Evolutionary conservation across 129 eudicot genomes (phyloP).

Genomic region (Escallonia rubra): DNA sequence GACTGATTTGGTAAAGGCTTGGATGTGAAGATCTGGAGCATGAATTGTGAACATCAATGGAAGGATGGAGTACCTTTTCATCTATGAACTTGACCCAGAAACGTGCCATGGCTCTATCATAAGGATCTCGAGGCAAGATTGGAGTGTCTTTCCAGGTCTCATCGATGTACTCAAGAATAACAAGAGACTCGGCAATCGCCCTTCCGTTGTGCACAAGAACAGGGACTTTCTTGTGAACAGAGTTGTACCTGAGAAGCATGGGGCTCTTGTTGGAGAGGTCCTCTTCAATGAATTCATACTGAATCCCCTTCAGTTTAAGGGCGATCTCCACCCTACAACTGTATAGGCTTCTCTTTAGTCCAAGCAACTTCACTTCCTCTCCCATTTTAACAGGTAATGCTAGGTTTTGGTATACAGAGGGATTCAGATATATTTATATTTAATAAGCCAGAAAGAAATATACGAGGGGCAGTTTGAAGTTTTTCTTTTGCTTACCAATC

Average conservation of each 20-base stretch:
- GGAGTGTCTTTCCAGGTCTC: constrained; percentile 26
- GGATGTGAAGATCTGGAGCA: no score
- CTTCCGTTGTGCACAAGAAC: constrained; percentile 32
- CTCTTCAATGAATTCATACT: constrained; percentile 19
- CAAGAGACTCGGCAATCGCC: constrained; percentile 31
- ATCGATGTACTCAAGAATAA: constrained; percentile 46
- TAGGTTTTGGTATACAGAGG: no score
- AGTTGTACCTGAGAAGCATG: constrained; percentile 31
- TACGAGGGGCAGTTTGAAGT: no score
- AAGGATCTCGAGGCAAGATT: constrained; percentile 33
- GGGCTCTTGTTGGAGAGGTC: constrained; percentile 24
- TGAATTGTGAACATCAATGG: no score
- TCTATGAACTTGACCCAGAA: constrained; percentile 47
- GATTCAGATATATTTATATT: no score
- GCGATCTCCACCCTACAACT: constrained; percentile 23
- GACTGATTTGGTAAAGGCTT: no score
- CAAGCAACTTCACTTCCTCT: constrained; percentile 16
- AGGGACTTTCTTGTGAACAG: constrained; percentile 38
- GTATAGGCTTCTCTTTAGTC: constrained; percentile 16
- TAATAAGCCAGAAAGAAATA: no score
- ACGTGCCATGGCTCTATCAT: constrained; percentile 35
- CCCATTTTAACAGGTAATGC: no score
- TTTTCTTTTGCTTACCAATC: no score
- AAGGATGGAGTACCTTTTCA: constrained; percentile 26
- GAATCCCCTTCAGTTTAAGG: constrained; percentile 22